Conservation (phyloP, 805 yeast genomes). For the Starmerella khaoyaiensis region DNA sequence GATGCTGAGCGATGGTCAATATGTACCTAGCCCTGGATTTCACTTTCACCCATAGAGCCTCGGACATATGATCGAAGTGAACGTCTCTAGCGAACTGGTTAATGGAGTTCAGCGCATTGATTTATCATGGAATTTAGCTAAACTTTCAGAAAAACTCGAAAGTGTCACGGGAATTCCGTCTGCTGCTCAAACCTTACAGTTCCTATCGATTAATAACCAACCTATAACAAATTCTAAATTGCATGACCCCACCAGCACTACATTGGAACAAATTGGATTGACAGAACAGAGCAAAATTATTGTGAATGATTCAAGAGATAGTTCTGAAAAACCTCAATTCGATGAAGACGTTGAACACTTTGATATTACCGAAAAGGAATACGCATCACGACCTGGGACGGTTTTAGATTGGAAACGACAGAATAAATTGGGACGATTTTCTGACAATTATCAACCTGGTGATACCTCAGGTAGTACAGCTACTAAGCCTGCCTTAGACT, state of each 20-base stretch:
- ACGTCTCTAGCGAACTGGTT: conserved; percentile 45
- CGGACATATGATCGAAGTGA: conserved; percentile 11
- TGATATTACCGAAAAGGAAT: conserved; percentile 47
- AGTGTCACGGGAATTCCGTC: conserved; percentile 65
- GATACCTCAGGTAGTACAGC: too few relatives aligned
- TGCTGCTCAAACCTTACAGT: conserved; percentile 31
- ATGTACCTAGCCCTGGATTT: background rate
- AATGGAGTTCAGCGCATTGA: conserved; percentile 58
- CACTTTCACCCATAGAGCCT: background rate
- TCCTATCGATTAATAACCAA: conserved; percentile 6
- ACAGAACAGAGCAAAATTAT: conserved; percentile 36
- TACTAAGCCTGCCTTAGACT: background rate
- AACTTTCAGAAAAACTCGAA: conserved; percentile 46
- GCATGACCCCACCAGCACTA: conserved; percentile 8
- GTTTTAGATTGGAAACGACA: conserved; percentile 67
- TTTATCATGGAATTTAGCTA: conserved; percentile 44
- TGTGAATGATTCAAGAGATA: conserved; percentile 35
- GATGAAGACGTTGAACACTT: conserved; percentile 28
- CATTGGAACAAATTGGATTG: conserved; percentile 22
- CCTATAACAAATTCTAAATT: conserved; percentile 1
- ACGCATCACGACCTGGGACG: conserved; percentile 45
- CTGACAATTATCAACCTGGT: conserved; percentile 26
- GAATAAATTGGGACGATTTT: conserved; percentile 55
- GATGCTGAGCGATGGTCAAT: too few relatives aligned
- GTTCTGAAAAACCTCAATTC: conserved; percentile 23